These are phyloP conservation scores for Ceratocystis lukuohia DNA, from an alignment of 2,329 filamentous ascomycete species.

Conservation along the genomic window DNA sequence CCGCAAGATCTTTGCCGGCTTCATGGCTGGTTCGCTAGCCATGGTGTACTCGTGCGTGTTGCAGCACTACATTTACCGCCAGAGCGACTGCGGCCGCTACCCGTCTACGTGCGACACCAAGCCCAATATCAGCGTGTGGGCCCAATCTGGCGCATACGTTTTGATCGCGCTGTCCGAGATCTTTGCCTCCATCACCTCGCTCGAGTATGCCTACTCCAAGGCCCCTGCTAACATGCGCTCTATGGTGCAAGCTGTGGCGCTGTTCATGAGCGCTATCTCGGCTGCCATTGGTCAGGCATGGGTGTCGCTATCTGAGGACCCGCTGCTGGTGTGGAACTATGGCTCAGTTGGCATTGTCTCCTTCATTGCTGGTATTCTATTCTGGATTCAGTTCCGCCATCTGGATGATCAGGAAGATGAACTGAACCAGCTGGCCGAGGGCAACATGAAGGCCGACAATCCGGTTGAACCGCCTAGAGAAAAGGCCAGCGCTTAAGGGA, in stretches of 20 bases:
- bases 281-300: constrained; percentile 52
- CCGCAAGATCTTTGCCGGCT: constrained; percentile 59
- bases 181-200: constrained; percentile 39
- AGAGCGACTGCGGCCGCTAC: constrained; percentile 42
- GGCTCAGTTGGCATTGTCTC: constrained; percentile 51
- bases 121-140: constrained; percentile 49
- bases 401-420: constrained; percentile 53
- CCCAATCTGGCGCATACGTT: constrained; percentile 38
- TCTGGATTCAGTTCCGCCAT: constrained; percentile 54
- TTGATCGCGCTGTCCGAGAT: constrained; percentile 38
- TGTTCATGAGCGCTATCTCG: constrained; percentile 57
- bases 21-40: constrained; percentile 47
- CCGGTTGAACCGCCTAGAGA: background rate
- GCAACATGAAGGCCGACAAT: constrained; percentile 23
- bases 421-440: constrained; percentile 44
- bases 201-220: constrained; percentile 67
- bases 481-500: background rate
- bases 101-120: constrained; percentile 28
- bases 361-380: constrained; percentile 47
- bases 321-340: constrained; percentile 63
- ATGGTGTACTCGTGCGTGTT: constrained; percentile 43
- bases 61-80: constrained; percentile 50
- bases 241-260: constrained; percentile 52
- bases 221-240: constrained; percentile 65
- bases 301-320: constrained; percentile 37